A percentile compares a stretch with the other conserved stretches of the same genome.
Conservation (phyloP, 2,329 filamentous ascomycete genomes). For the Ilyonectria mors-panacis region DNA sequence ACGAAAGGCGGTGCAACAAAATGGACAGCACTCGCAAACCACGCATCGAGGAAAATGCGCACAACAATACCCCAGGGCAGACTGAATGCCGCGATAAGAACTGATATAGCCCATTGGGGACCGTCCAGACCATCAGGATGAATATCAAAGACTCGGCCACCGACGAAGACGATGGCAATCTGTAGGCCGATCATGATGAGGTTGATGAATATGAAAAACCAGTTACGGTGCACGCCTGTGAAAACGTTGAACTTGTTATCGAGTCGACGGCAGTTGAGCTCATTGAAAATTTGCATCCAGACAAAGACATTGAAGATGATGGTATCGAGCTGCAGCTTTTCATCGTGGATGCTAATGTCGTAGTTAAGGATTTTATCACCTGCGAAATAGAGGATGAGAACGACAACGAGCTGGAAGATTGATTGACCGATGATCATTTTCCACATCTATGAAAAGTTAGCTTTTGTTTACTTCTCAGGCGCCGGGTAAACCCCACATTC, state of each 20-base stretch:
- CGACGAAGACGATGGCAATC: slow-evolving; percentile 71
- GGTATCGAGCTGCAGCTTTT: slow-evolving; percentile 62
- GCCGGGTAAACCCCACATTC: slow-evolving; percentile 50
- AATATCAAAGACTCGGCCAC: slow-evolving; percentile 43
- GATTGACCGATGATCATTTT: slow-evolving; percentile 91
- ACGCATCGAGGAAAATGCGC: slow-evolving; percentile 64
- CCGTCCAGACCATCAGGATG: slow-evolving; percentile 29
- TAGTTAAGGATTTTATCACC: slow-evolving; percentile 67
- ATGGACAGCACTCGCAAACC: slow-evolving; percentile 21
- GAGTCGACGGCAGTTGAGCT: slow-evolving; percentile 74
- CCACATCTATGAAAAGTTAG: slow-evolving; percentile 71
- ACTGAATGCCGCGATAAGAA: slow-evolving; percentile 59
- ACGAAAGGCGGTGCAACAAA: slow-evolving; percentile 17
- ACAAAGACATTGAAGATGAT: slow-evolving; percentile 78
- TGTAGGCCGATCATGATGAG: slow-evolving; percentile 71
- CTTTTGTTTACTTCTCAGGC: neutral
- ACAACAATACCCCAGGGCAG: slow-evolving; percentile 66
- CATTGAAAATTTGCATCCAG: slow-evolving; percentile 80
- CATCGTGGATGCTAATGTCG: slow-evolving; percentile 45
- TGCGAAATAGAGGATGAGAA: slow-evolving; percentile 69
- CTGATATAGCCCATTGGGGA: slow-evolving; percentile 31
- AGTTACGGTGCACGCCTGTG: slow-evolving; percentile 69
- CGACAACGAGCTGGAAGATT: slow-evolving; percentile 78
- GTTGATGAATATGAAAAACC: slow-evolving; percentile 71
- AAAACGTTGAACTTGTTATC: slow-evolving; percentile 76